These are phyloP conservation scores for Cyclocybe cylindracea DNA, from an alignment of 768 basidiomycete genomes.

Conservation along the genomic window DNA sequence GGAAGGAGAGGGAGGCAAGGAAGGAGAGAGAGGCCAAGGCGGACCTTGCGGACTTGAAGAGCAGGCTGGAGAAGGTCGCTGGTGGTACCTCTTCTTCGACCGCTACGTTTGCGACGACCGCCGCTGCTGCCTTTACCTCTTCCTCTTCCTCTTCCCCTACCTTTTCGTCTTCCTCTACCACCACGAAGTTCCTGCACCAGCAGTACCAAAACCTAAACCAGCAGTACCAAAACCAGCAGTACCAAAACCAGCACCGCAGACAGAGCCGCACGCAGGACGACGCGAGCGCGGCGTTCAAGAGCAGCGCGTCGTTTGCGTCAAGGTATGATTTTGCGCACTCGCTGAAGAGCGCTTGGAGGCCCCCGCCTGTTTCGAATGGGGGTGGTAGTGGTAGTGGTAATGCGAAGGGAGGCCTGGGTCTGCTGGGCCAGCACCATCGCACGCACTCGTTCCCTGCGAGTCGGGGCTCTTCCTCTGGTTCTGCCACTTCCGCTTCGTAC, in stretches of 20 bases:
- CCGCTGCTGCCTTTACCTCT: no score
- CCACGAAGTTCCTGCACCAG: no score
- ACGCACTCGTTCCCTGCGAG: constrained; percentile 45
- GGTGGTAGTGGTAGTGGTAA: constrained; percentile 9
- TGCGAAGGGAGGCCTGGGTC: not conserved
- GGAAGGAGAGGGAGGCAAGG: constrained; percentile 7
- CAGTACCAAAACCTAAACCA: not conserved
- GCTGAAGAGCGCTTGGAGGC: constrained; percentile 49
- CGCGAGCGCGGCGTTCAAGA: constrained; percentile 31
- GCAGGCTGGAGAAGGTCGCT: constrained; percentile 69
- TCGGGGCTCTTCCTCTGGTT: no score
- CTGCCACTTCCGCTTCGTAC: no score
- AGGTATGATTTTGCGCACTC: constrained; percentile 63
- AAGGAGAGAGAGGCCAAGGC: constrained; percentile 35
- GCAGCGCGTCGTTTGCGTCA: constrained; percentile 43
- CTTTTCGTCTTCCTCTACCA: no score
- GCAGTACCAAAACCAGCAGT: not conserved
- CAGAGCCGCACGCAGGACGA: constrained; percentile 14
- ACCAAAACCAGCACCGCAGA: constrained; percentile 7
- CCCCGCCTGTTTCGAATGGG: no score
- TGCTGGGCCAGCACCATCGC: constrained; percentile 33
- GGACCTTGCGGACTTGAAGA: constrained; percentile 59
- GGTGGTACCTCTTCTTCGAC: constrained; percentile 31
- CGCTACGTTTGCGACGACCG: constrained; percentile 20
- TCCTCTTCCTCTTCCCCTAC: no score